Conservation (phyloP, 106 monocot genomes). For the Dendrobium nobile region DNA sequence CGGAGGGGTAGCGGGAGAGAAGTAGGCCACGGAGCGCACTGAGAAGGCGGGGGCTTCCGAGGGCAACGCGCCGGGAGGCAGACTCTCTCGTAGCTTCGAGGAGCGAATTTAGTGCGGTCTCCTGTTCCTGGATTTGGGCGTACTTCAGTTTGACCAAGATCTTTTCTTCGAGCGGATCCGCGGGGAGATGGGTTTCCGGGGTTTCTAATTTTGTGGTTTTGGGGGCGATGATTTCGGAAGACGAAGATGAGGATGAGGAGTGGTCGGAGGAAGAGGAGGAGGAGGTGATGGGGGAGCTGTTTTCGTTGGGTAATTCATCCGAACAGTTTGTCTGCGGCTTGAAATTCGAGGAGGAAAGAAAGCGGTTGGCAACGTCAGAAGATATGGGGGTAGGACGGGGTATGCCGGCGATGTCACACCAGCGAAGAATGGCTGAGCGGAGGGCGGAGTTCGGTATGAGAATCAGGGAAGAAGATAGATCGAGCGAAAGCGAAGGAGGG, state of each 20-base stretch:
- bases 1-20: conserved; percentile 17
- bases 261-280: not conserved
- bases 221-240: conserved; percentile 7
- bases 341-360: conserved; percentile 12
- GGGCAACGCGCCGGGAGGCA: conserved; percentile 23
- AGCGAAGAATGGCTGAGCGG: conserved; percentile 39
- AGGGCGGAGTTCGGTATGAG: conserved; percentile 64
- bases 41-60: conserved; percentile 55
- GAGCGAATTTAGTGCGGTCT: conserved; percentile 36
- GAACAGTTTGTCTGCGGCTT: not conserved
- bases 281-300: not conserved
- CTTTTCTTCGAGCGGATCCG: conserved; percentile 34
- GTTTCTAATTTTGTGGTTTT: not conserved
- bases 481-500: conserved; percentile 4
- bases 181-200: not conserved
- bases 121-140: conserved; percentile 30
- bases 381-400: conserved; percentile 25
- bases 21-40: conserved; percentile 33
- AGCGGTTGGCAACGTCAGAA: conserved; percentile 7
- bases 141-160: conserved; percentile 28
- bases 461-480: conserved; percentile 4
- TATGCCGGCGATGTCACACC: conserved; percentile 33
- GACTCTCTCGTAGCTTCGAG: conserved; percentile 44
- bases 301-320: not conserved
- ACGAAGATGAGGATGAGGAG: conserved; percentile 14